Base-by-base conservation (phyloP, 176 grass and related monocot genomes). In the Oryza officinalis region DNA sequence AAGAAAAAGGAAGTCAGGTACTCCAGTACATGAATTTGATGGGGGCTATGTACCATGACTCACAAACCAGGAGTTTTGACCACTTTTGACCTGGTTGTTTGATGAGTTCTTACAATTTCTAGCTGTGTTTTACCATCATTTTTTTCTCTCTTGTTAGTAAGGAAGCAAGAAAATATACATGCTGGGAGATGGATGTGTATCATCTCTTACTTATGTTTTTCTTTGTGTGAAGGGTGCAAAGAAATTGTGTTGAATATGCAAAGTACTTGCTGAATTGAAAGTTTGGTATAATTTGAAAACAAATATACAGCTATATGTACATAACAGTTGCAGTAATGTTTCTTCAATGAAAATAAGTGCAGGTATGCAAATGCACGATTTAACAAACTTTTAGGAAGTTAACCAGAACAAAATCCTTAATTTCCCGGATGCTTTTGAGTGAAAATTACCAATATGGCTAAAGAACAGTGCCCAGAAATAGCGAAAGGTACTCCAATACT, bases 1-100 rank as follows among this genome's bases (percentile, higher is more conserved):
- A 92, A 86, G 63, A 89, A 90, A 59, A 90, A 89, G 63, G 64
- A 83, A 80, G 89, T 86, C 10, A 72, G 70, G 86, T 82, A 88
- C 57, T 89, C 88, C 0, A 89, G 81, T 30, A 86, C 75, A 81
- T 91, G 84, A 81, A 79, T 81, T 38, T 71, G 63, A 18, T 50
- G 8, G 11, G 11, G n/a, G 18, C 31, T 69, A 61, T 73, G 54
- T 27, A 22, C 14, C 63, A 31, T 81, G 63, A 49, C 74, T 77
- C 7, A 40, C 10, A 75, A 44, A 49, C 13, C 43, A 8, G 87
- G 72, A 66, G 79, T 73, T 82, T 60, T 35, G 63, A 64, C 78
- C 71, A 41, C 1, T 43, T 41, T 64, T 82, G 78, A 78, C 65
- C 41, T 15, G 57, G 66, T 59, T 60, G 44, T 22, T 43, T 40